Conservation (phyloP, 768 basidiomycete genomes). For the Solioccasus polychromus region DNA sequence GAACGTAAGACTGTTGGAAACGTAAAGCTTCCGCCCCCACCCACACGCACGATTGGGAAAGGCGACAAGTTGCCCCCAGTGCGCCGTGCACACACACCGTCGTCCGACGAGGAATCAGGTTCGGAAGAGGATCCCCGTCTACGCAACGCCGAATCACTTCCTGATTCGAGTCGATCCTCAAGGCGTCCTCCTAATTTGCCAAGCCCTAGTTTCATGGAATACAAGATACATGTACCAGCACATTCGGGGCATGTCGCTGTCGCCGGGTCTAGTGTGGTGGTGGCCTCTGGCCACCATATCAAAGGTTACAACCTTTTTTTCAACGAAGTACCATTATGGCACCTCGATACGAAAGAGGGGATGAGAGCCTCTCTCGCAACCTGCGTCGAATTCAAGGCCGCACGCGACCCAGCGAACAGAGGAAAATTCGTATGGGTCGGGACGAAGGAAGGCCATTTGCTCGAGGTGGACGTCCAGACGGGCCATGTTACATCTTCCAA, state of each 20-base stretch:
- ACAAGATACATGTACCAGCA: conserved; percentile 52
- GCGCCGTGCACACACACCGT: conserved; percentile 43
- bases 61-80: conserved; percentile 70
- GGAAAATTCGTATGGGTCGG: conserved; percentile 81
- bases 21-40: conserved; percentile 62
- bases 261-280: conserved; percentile 56
- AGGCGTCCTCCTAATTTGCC: conserved; percentile 43
- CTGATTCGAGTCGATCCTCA: conserved; percentile 68
- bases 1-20: conserved; percentile 28
- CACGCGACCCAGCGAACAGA: conserved; percentile 40
- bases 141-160: conserved; percentile 50
- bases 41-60: conserved; percentile 66
- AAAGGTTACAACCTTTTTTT: conserved; percentile 59
- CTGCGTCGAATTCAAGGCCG: conserved; percentile 73
- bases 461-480: conserved; percentile 74
- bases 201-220: conserved; percentile 37
- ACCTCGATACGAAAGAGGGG: conserved; percentile 61
- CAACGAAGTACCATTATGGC: conserved; percentile 43
- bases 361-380: conserved; percentile 70
- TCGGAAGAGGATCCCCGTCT: conserved; percentile 58
- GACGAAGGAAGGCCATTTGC: conserved; percentile 84
- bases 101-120: conserved; percentile 52
- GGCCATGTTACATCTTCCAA: conserved; percentile 58
- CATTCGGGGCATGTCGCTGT: conserved; percentile 53
- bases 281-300: conserved; percentile 57